Evolutionary conservation across 148 eudicot species (phyloP).

Genomic region (Persicaria tinctoria): DNA sequence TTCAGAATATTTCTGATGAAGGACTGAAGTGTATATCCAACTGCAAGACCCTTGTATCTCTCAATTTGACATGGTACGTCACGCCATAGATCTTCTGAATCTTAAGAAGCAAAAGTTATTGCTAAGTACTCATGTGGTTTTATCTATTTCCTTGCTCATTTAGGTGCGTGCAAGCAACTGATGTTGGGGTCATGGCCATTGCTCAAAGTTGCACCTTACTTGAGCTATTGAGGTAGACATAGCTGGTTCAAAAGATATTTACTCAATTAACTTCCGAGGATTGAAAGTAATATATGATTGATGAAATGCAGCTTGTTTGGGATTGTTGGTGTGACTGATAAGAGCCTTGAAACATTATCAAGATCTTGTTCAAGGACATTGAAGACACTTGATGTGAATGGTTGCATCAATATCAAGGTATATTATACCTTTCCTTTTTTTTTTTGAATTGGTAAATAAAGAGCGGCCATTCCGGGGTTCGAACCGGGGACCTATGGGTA

Average conservation of each 20-base stretch:
- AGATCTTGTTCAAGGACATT: slow-evolving; percentile 53
- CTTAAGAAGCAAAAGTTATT: not conserved
- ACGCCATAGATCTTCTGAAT: not conserved
- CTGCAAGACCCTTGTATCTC: slow-evolving; percentile 66
- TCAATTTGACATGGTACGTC: slow-evolving; percentile 75
- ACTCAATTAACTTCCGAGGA: not conserved
- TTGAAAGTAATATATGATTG: not conserved
- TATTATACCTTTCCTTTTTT: not conserved
- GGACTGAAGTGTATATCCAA: slow-evolving; percentile 67
- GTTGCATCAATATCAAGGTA: slow-evolving; percentile 91
- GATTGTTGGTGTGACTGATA: slow-evolving; percentile 80
- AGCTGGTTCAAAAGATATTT: not conserved
- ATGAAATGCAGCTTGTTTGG: slow-evolving; percentile 78
- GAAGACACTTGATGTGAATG: slow-evolving; percentile 90
- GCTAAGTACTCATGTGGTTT: slow-evolving; percentile 2
- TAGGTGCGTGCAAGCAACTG: slow-evolving; percentile 84
- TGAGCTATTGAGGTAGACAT: slow-evolving; percentile 36
- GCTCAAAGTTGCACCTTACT: slow-evolving; percentile 72
- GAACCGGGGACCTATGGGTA: no score
- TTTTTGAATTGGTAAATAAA: no score
- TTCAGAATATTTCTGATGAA: slow-evolving; percentile 73
- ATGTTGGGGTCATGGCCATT: slow-evolving; percentile 63
- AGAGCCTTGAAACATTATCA: slow-evolving; percentile 67
- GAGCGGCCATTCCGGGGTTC: no score
- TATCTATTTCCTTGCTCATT: slow-evolving; percentile 15